Conservation (phyloP, 2,329 filamentous ascomycete species). For the Cercospora citrullina region DNA sequence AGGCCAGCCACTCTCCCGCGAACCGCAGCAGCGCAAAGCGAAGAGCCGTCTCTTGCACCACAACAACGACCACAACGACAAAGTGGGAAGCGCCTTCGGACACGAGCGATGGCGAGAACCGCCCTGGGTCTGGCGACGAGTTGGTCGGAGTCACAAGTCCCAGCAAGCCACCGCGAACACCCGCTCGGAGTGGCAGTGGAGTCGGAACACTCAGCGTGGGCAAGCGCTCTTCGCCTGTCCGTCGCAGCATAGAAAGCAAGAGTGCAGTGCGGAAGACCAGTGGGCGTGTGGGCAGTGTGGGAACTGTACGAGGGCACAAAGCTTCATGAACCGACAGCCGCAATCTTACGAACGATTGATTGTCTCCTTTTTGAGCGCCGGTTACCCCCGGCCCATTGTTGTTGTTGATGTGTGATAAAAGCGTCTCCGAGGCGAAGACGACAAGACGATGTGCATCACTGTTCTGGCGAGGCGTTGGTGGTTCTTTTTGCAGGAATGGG, state of each 20-base stretch:
- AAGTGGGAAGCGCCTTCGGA: slow-evolving; percentile 46
- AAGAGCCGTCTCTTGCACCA: slow-evolving; percentile 73
- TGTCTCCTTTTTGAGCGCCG: background rate
- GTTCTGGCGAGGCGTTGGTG: background rate
- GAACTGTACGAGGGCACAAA: slow-evolving; percentile 26
- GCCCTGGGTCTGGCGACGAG: slow-evolving; percentile 31
- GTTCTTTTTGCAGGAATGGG: background rate
- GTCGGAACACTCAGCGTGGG: slow-evolving; percentile 47
- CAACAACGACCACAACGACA: slow-evolving; percentile 64
- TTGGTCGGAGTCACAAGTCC: slow-evolving; percentile 31
- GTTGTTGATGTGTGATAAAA: background rate
- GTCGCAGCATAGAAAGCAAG: slow-evolving; percentile 51
- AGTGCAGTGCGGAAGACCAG: slow-evolving; percentile 54
- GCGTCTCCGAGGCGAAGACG: background rate
- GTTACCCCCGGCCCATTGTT: background rate
- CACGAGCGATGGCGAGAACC: slow-evolving; percentile 51
- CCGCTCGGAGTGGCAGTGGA: slow-evolving; percentile 46
- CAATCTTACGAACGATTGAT: background rate
- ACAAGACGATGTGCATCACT: background rate
- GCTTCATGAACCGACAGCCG: slow-evolving; percentile 24
- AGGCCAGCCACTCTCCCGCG: slow-evolving; percentile 61
- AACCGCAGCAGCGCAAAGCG: slow-evolving; percentile 57
- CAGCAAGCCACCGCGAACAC: slow-evolving; percentile 46
- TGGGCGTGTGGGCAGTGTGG: slow-evolving; percentile 51
- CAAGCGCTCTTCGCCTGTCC: slow-evolving; percentile 48